Percentiles rank a stretch among this genome's conserved stretches.
Evolutionary conservation across 2,329 filamentous ascomycete species (phyloP).

Genomic region (Phaeosphaeria sp.): DNA sequence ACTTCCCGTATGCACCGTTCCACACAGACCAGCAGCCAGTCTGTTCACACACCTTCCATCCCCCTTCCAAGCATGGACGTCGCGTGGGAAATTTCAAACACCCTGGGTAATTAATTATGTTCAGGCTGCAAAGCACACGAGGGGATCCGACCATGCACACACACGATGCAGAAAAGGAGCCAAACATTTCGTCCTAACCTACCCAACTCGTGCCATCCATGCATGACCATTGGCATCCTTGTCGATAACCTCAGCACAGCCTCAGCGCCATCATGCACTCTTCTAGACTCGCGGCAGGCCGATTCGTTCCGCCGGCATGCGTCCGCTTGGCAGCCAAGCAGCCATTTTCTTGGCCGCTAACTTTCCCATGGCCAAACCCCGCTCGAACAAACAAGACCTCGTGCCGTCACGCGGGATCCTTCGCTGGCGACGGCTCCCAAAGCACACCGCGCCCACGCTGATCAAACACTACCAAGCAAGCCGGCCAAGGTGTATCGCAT

Average conservation of each 20-base stretch:
- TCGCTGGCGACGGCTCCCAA: constrained; percentile 4
- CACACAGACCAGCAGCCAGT: constrained; percentile 15
- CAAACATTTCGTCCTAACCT: neutral
- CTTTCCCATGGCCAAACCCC: constrained; percentile 12
- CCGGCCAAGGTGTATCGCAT: too few relatives aligned
- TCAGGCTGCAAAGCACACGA: constrained; percentile 6
- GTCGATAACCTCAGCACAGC: constrained; percentile 31
- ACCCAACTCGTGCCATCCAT: constrained; percentile 21
- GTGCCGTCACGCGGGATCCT: neutral
- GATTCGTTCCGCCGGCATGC: constrained; percentile 28
- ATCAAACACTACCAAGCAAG: neutral
- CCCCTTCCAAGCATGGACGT: neutral
- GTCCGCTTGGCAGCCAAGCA: constrained; percentile 5
- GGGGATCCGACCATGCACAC: neutral
- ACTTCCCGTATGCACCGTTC: constrained; percentile 13
- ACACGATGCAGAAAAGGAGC: neutral
- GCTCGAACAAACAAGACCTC: constrained; percentile 10
- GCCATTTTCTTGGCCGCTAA: constrained; percentile 1
- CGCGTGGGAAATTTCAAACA: constrained; percentile 1
- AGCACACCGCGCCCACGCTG: neutral
- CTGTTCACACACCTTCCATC: constrained; percentile 9
- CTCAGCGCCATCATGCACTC: constrained; percentile 41
- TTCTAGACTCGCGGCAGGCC: constrained; percentile 15
- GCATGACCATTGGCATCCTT: constrained; percentile 14
- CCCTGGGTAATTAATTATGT: constrained; percentile 7